A percentile compares a stretch with the other conserved stretches of the same genome.
Evolutionary conservation across 2,329 filamentous ascomycete species (phyloP).

Genomic region (Cordyceps pruinosa): DNA sequence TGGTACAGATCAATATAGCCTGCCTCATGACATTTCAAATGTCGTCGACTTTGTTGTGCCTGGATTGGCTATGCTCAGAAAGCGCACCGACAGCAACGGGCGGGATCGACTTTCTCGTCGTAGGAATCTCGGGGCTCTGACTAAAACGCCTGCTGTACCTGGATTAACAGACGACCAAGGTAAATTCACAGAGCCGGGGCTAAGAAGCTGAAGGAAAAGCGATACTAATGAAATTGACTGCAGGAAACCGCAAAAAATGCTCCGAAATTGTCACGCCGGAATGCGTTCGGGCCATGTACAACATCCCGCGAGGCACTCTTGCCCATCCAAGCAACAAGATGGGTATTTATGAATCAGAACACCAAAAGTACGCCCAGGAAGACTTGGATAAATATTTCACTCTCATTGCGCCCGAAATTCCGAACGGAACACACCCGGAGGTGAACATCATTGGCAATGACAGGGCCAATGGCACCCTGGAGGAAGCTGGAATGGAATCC

Average conservation of each 20-base stretch:
- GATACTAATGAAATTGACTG: no score
- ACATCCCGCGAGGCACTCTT: constrained; percentile 27
- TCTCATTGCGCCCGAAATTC: constrained; percentile 27
- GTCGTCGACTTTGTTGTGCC: constrained; percentile 35
- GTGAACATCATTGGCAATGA: constrained; percentile 24
- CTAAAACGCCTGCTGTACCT: background rate
- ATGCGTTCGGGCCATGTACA: constrained; percentile 39
- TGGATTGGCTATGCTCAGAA: constrained; percentile 26
- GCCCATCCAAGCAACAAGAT: constrained; percentile 30
- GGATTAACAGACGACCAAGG: background rate
- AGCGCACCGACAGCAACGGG: background rate
- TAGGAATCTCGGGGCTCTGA: background rate
- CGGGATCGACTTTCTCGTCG: background rate
- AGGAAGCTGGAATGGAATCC: constrained; percentile 29
- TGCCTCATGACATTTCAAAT: constrained; percentile 28
- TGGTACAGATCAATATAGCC: constrained; percentile 30
- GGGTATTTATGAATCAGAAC: constrained; percentile 35
- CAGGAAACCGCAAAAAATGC: background rate
- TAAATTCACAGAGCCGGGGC: background rate
- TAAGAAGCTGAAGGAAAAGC: background rate
- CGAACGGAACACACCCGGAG: constrained; percentile 31
- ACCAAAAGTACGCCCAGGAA: constrained; percentile 33
- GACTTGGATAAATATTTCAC: constrained; percentile 33
- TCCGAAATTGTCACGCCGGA: constrained; percentile 20
- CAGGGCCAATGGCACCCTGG: constrained; percentile 12